Evolutionary conservation across 805 yeast species (phyloP).

Genomic region (Saccharomycopsis sp.): DNA sequence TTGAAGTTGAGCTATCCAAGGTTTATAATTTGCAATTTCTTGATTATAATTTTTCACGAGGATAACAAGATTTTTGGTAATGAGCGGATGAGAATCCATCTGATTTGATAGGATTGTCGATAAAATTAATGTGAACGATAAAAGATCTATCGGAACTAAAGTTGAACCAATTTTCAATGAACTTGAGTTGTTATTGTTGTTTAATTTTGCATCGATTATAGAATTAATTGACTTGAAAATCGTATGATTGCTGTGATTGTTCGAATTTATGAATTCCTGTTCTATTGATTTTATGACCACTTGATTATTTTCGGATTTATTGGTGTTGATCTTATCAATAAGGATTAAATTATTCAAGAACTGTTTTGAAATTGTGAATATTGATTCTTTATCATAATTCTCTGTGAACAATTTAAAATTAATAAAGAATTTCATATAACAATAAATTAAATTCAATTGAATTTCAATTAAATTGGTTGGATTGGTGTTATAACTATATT

Average conservation of each 20-base stretch:
- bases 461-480: slow-evolving; percentile 33
- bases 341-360: not conserved
- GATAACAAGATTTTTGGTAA: not conserved
- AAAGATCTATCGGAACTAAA: slow-evolving; percentile 11
- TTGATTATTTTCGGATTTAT: not conserved
- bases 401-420: slow-evolving; percentile 28
- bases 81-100: slow-evolving; percentile 20
- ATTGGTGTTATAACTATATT: no score
- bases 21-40: not conserved
- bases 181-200: not conserved
- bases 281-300: slow-evolving; percentile 10
- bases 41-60: slow-evolving; percentile 16
- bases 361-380: slow-evolving; percentile 5
- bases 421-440: slow-evolving; percentile 36
- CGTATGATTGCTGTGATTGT: not conserved
- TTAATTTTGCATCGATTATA: slow-evolving; percentile 4
- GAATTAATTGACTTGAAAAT: slow-evolving; percentile 9
- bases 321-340: not conserved
- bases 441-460: slow-evolving; percentile 38
- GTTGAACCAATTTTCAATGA: slow-evolving; percentile 18
- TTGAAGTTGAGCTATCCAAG: not conserved
- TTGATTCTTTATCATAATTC: slow-evolving; percentile 4
- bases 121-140: slow-evolving; percentile 2
- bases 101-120: not conserved
- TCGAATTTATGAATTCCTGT: slow-evolving; percentile 11